Base-by-base conservation (phyloP, 108 stramenopile genomes). In the Seminavis robusta region DNA sequence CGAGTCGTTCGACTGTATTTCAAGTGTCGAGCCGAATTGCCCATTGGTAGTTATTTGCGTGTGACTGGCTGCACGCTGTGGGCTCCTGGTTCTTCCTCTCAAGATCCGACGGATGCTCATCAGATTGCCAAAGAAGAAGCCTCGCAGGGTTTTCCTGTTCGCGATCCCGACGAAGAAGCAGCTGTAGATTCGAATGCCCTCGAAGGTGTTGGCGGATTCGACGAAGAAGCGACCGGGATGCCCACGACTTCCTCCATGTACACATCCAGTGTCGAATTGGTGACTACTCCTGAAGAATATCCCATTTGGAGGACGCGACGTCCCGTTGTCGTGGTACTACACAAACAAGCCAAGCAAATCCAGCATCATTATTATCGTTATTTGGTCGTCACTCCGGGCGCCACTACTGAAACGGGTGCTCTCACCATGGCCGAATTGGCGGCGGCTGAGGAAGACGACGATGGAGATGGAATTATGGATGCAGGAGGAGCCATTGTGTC, bases 311-410 rank as follows among this genome's bases (percentile, higher is more conserved):
- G 63, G 62, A 94, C 94, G 24, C 56, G 36, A 21, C 47, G 57
- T 46, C 94, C 94, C 20, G 90, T 91, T 31, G 82, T 91, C 6
- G 65, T 89, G 16, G 80, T 88, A 7, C 57, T 74, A 47, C 69
- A 64, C 47, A 47, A 47, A 9, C 67, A 67, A 9, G 25, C 39
- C 33, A 27, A 40, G 29, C 31, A 24, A 1, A 63, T 79, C 6
- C 72, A 86, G 47, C 69, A 81, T 25, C 91, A 92, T 64, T 76
- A 84, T 33, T 92, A 89, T 59, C 84, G 91, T 9, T 92, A 92
- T 58, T 63, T 92, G 56, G 87, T 88, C 4, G 91, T 92, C 3
- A 87, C 87, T 15, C 91, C 91, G 0, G 91, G 91, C 8, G 87
- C 81, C 3, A 29, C 40, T n/a, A 65, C 32, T 29, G 70, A 59